A percentile compares a stretch with the other conserved stretches of the same genome.
Conservation (phyloP, 305 asterid species). For the Fraxinus velutina region DNA sequence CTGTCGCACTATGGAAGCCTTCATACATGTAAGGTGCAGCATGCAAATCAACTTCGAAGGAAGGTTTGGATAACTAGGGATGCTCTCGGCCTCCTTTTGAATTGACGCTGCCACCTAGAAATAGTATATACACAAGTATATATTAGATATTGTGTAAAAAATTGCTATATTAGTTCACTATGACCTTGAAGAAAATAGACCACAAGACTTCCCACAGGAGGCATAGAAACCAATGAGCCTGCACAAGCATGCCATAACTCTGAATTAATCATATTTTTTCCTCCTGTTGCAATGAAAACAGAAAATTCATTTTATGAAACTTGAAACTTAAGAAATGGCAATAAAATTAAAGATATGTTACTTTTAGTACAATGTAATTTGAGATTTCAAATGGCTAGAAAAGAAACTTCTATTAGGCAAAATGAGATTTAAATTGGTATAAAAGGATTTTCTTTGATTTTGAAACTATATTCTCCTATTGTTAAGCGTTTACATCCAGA, state of each 20-base stretch:
- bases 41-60: conserved; percentile 85
- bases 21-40: conserved; percentile 79
- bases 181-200: conserved; percentile 86
- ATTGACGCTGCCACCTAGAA: conserved; percentile 91
- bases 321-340: neutral
- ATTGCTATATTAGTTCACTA: conserved; percentile 51
- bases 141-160: neutral
- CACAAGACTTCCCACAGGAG: conserved; percentile 92
- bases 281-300: conserved; percentile 39
- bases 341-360: neutral
- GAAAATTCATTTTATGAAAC: neutral
- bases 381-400: neutral
- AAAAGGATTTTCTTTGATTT: neutral
- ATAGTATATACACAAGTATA: neutral
- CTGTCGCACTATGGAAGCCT: neutral
- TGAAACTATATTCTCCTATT: neutral
- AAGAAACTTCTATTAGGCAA: neutral
- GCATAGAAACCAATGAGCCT: conserved; percentile 87
- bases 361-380: neutral
- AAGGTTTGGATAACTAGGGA: conserved; percentile 91
- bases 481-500: neutral
- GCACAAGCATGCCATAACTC: conserved; percentile 99
- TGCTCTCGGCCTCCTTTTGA: conserved; percentile 80
- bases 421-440: neutral
- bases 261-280: conserved; percentile 68